Evolutionary conservation across 805 yeast genomes (phyloP).

Genomic region (Saccharomycopsis sp.): DNA sequence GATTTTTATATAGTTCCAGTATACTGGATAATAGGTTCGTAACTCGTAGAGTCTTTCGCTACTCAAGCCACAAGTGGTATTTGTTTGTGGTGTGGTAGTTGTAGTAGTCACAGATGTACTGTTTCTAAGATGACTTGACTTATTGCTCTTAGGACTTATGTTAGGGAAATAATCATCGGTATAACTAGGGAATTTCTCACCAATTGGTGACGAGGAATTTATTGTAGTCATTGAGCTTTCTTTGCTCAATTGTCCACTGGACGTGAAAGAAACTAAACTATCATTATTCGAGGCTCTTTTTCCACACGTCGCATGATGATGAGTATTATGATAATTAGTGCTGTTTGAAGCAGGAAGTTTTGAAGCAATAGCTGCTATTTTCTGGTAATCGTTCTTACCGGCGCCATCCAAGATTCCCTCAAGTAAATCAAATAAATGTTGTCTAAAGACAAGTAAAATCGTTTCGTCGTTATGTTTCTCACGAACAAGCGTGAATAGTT

Average conservation of each 20-base stretch:
- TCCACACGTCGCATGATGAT: not conserved
- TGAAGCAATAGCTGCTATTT: constrained; percentile 26
- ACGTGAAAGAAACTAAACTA: not conserved
- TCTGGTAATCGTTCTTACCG: constrained; percentile 33
- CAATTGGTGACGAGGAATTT: not conserved
- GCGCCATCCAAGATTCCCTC: constrained; percentile 33
- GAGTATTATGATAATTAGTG: not conserved
- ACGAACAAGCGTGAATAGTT: constrained; percentile 36
- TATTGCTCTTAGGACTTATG: not conserved
- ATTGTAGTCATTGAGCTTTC: constrained; percentile 2
- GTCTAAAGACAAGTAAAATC: constrained; percentile 37
- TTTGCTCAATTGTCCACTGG: not conserved
- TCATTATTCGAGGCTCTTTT: not conserved
- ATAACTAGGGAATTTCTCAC: not conserved
- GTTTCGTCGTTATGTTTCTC: constrained; percentile 43
- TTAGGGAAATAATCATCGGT: not conserved
- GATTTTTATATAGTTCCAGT: constrained; percentile 4
- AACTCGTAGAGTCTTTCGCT: not conserved
- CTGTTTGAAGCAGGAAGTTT: not conserved
- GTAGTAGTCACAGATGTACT: not conserved
- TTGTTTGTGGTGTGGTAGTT: not conserved
- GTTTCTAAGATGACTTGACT: not conserved
- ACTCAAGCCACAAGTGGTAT: not conserved
- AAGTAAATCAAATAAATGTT: constrained; percentile 39
- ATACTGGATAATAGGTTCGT: not conserved